Percentiles rank a stretch among this genome's conserved stretches.
These are phyloP conservation scores for Trametes elegans DNA, from an alignment of 768 basidiomycete genomes.

Conservation along the genomic window DNA sequence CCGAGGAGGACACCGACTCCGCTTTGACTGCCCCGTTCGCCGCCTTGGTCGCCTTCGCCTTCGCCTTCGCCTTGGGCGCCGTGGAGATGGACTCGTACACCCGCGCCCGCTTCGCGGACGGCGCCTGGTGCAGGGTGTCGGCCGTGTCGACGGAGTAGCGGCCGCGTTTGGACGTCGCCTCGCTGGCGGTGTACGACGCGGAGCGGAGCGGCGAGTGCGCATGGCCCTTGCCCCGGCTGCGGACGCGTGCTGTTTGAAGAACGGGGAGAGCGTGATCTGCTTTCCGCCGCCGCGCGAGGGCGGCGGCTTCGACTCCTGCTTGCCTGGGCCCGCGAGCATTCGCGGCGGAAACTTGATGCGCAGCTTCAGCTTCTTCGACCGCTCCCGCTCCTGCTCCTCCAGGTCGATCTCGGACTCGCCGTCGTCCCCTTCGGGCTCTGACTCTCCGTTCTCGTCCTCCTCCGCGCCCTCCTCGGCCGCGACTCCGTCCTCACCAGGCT, in stretches of 20 bases:
- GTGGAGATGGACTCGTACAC: too few relatives aligned
- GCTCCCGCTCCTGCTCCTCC: conserved; percentile 32
- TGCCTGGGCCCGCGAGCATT: conserved; percentile 3
- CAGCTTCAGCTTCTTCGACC: conserved; percentile 36
- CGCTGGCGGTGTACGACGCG: conserved; percentile 6
- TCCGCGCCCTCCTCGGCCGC: conserved; percentile 4
- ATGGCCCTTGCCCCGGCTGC: conserved; percentile 15
- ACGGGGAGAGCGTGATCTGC: conserved; percentile 23
- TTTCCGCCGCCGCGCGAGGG: conserved; percentile 15
- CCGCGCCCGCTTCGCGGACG: conserved; percentile 10
- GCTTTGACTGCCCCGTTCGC: not conserved
- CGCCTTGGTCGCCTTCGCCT: conserved; percentile 4
- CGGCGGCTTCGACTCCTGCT: not conserved
- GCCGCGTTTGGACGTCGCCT: conserved; percentile 6
- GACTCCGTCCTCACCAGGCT: conserved; percentile 9
- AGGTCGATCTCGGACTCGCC: conserved; percentile 33
- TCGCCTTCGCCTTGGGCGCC: not conserved
- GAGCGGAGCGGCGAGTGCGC: conserved; percentile 10
- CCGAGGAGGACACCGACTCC: conserved; percentile 13
- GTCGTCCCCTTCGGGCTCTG: conserved; percentile 26
- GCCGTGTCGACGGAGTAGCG: conserved; percentile 13
- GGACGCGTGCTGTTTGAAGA: not conserved
- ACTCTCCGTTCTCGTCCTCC: conserved; percentile 11
- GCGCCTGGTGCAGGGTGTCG: conserved; percentile 8
- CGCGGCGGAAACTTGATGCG: conserved; percentile 37